Evolutionary conservation across 495 filamentous ascomycete species (phyloP).

Genomic region (Lasiosphaeris hirsuta): DNA sequence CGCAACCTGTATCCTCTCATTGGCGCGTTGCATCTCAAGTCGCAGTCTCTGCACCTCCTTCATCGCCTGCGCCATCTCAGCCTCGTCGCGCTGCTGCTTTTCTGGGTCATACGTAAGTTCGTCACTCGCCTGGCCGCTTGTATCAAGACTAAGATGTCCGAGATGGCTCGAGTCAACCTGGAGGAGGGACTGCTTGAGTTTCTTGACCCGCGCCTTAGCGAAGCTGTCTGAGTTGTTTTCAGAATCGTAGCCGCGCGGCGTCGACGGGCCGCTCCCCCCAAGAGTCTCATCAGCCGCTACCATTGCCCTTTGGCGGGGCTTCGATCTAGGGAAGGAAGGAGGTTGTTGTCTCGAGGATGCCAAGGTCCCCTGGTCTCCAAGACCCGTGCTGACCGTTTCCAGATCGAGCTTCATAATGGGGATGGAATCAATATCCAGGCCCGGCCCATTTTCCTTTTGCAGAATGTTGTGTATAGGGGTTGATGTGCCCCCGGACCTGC

Average conservation of each 20-base stretch:
- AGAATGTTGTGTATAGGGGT: slow-evolving; percentile 73
- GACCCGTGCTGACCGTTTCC: slow-evolving; percentile 40
- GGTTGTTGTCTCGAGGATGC: neutral
- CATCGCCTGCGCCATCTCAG: slow-evolving; percentile 80
- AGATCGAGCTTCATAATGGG: slow-evolving; percentile 90
- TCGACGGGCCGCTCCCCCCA: slow-evolving; percentile 38
- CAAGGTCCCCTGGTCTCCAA: slow-evolving; percentile 5
- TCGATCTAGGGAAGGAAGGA: slow-evolving; percentile 19
- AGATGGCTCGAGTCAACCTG: slow-evolving; percentile 84
- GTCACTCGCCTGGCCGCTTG: slow-evolving; percentile 31
- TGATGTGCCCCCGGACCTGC: slow-evolving; percentile 45
- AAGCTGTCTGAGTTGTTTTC: slow-evolving; percentile 39
- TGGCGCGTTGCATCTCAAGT: slow-evolving; percentile 86
- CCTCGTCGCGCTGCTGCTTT: slow-evolving; percentile 60
- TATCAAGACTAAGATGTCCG: slow-evolving; percentile 58
- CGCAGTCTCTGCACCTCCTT: slow-evolving; percentile 80
- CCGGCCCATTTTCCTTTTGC: slow-evolving; percentile 62
- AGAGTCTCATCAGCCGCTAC: slow-evolving; percentile 61
- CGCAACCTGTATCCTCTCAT: slow-evolving; percentile 71
- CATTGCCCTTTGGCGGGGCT: slow-evolving; percentile 50
- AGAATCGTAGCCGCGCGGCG: slow-evolving; percentile 44
- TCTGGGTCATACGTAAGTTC: slow-evolving; percentile 44
- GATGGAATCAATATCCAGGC: slow-evolving; percentile 86
- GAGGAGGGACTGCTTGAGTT: slow-evolving; percentile 55
- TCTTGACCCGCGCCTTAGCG: slow-evolving; percentile 37